phyloP scores from a whole-genome alignment of 768 basidiomycete genomes.

The Collybia nuda region DNA sequence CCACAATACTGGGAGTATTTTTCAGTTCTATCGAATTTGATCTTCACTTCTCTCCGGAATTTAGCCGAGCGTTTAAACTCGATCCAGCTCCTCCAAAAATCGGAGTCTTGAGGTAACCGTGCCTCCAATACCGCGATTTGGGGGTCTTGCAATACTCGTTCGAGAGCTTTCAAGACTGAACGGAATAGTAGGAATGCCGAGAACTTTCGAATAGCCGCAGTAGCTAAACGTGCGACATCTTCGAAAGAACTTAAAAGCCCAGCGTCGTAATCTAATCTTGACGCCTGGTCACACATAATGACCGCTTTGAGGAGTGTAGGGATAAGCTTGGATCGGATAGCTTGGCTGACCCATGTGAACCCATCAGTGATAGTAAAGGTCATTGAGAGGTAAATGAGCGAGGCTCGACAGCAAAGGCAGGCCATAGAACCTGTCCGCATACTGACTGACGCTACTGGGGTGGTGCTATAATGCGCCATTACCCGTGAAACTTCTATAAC shows the following conservation, averaged over 20 bases:
- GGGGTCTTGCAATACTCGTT: not conserved
- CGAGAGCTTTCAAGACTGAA: not conserved
- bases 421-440: not conserved
- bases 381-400: not conserved
- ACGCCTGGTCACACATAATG: not conserved
- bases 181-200: not conserved
- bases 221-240: not conserved
- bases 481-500: not conserved
- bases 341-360: not conserved
- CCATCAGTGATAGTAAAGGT: not conserved
- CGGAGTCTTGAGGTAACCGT: not conserved
- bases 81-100: not conserved
- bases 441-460: not conserved
- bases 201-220: not conserved
- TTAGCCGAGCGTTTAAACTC: not conserved
- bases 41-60: not conserved
- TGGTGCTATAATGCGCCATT: not conserved
- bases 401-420: not conserved
- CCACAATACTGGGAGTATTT: not conserved
- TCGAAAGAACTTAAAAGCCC: not conserved
- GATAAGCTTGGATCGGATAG: not conserved
- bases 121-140: not conserved
- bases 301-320: not conserved
- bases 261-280: not conserved
- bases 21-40: not conserved